Conservation (phyloP, 805 yeast genomes). For the Ogataea parapolymorpha region DNA sequence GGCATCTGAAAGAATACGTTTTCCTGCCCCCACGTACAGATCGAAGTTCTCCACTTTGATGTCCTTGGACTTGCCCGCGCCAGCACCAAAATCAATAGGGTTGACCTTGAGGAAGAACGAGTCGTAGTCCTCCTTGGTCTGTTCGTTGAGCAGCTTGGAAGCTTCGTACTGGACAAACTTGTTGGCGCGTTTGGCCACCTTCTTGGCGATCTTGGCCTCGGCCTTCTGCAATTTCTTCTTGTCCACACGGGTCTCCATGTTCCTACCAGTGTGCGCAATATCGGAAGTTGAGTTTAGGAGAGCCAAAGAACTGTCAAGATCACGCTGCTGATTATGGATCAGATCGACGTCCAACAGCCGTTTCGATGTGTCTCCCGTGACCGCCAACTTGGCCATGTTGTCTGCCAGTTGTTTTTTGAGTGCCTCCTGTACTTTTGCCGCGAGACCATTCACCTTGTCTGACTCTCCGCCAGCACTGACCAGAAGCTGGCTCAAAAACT, state of each 20-base stretch:
- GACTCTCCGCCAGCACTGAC: conserved; percentile 79
- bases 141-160: conserved; percentile 75
- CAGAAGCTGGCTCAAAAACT: conserved; percentile 62
- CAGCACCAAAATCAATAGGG: conserved; percentile 85
- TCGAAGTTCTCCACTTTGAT: conserved; percentile 91
- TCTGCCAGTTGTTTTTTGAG: conserved; percentile 54
- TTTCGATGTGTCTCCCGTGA: conserved; percentile 86
- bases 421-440: conserved; percentile 43
- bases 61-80: conserved; percentile 97
- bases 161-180: conserved; percentile 88
- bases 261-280: conserved; percentile 87
- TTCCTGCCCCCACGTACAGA: conserved; percentile 92
- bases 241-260: conserved; percentile 91
- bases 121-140: conserved; percentile 76
- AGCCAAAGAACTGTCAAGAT: conserved; percentile 71
- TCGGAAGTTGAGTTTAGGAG: conserved; percentile 75
- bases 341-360: conserved; percentile 78
- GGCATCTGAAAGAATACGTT: conserved; percentile 86
- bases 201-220: conserved; percentile 94
- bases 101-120: conserved; percentile 92
- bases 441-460: conserved; percentile 50
- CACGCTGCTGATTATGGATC: conserved; percentile 66
- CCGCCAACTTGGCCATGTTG: conserved; percentile 67
- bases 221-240: conserved; percentile 96
- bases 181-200: conserved; percentile 84